Base-by-base conservation (phyloP, 495 filamentous ascomycete genomes). In the Stereocaulon alpinum region DNA sequence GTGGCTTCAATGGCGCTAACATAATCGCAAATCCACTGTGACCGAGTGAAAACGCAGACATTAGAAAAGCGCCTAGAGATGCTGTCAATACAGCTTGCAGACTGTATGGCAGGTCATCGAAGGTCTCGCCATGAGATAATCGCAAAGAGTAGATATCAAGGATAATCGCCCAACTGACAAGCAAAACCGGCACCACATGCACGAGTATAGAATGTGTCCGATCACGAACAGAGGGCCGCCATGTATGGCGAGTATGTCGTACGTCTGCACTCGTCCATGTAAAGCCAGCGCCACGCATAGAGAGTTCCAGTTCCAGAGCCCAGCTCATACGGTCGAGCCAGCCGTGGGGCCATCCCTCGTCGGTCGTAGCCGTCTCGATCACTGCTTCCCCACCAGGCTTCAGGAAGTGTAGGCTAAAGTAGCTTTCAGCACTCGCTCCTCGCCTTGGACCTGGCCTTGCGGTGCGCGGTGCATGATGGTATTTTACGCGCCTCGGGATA, bases 261-360 rank as follows among this genome's bases (percentile, higher is more conserved):
- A 67, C 63, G 34, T 67, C 65, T 6, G 65, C 65, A 34, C 60
- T 63, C 45, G 62, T 65, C 65, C 63, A 67, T 9, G 62, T 60
- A 50, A 67, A 67, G 2, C 65, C 65, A 11, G 63, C 63, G 3
- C 65, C 65, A 10, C 65, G 40, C 65, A 67, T 67, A 17, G 43
- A 47, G 27, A 67, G 40, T 20, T 67, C 65, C 0, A 67, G 52
- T 51, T 64, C 65, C 37, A 65, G 40, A 5, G 65, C 65, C 65
- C 65, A 67, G 32, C 60, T 63, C 27, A 55, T 47, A 15, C 65
- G 41, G 49, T 67, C 65, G 17, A 14, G 6, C 57, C 63, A 63
- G 15, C 58, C 57, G 40, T 47, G 32, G 4, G 63, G 63, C 52
- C 55, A 61, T 15, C 63, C 58, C 41, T 55, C 27, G 9, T 63